phyloP scores from a whole-genome alignment of 768 basidiomycete genomes.

The Lactarius trivialis region DNA sequence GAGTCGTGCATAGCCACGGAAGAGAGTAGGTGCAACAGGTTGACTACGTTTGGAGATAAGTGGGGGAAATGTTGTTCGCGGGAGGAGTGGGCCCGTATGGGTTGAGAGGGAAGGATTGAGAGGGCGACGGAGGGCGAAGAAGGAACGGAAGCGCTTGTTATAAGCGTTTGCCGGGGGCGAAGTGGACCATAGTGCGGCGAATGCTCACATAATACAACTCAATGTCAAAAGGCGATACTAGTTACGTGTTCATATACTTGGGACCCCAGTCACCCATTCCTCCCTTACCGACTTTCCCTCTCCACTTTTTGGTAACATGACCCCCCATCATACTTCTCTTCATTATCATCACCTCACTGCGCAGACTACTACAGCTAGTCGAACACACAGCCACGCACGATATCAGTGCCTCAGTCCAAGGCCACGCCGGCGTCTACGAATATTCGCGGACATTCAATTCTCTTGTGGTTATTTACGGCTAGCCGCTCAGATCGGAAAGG shows the following conservation, averaged over 20 bases:
- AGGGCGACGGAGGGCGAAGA: slow-evolving; percentile 23
- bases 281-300: neutral
- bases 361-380: slow-evolving; percentile 9
- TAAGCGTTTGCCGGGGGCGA: slow-evolving; percentile 15
- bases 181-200: slow-evolving; percentile 21
- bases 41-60: slow-evolving; percentile 6
- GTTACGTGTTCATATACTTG: slow-evolving; percentile 10
- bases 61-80: neutral
- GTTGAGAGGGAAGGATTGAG: slow-evolving; percentile 20
- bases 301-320: neutral
- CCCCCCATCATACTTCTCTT: neutral
- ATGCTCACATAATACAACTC: slow-evolving; percentile 18
- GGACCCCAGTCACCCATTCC: slow-evolving; percentile 6
- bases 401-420: slow-evolving; percentile 19
- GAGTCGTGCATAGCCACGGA: slow-evolving; percentile 30
- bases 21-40: slow-evolving; percentile 22
- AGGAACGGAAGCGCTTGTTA: slow-evolving; percentile 24
- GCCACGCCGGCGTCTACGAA: slow-evolving; percentile 8
- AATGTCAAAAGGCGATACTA: slow-evolving; percentile 4
- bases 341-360: neutral
- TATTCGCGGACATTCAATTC: slow-evolving; percentile 18
- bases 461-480: slow-evolving; percentile 21
- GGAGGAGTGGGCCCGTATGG: slow-evolving; percentile 14
- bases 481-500: slow-evolving; percentile 25
- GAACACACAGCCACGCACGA: slow-evolving; percentile 18